phyloP scores from a whole-genome alignment of 768 basidiomycete species.

The Tephrocybe rancida region DNA sequence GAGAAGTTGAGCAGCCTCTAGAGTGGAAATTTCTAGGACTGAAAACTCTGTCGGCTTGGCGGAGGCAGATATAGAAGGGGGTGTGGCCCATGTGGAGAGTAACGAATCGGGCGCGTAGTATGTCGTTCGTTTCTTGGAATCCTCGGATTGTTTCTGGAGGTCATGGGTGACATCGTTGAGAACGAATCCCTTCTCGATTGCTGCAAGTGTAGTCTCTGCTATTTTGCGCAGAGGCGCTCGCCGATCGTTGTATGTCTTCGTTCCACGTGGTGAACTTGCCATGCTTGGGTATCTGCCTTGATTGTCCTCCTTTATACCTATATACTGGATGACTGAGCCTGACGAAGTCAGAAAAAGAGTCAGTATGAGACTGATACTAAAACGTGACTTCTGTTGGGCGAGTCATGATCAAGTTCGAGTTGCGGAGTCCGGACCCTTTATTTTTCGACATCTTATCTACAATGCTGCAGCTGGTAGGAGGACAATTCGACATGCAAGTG shows the following conservation, averaged over 20 bases:
- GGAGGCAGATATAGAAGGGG: conserved; percentile 42
- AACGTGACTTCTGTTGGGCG: too few species aligned
- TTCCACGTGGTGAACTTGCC: conserved; percentile 1
- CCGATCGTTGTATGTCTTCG: conserved; percentile 24
- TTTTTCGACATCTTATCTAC: too few species aligned
- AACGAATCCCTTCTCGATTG: conserved; percentile 46
- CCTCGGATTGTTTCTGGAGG: conserved; percentile 24
- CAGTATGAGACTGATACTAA: too few species aligned
- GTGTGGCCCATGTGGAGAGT: conserved; percentile 48
- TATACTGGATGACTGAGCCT: too few species aligned
- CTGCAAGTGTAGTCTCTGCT: conserved; percentile 51
- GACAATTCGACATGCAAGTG: too few species aligned
- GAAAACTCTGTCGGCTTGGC: conserved; percentile 36
- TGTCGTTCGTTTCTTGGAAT: conserved; percentile 42
- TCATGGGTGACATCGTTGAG: conserved; percentile 31
- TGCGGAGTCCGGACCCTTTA: too few species aligned
- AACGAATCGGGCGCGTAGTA: conserved; percentile 55
- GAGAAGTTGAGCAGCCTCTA: conserved; percentile 56
- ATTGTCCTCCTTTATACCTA: too few species aligned
- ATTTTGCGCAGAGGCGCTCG: conserved; percentile 38
- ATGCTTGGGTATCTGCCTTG: not conserved
- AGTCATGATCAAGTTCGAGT: too few species aligned
- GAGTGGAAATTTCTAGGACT: conserved; percentile 63
- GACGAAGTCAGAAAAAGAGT: too few species aligned
- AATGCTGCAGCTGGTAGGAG: too few species aligned